Conservation (phyloP, 768 basidiomycete genomes). For the Leccinellum luteum region DNA sequence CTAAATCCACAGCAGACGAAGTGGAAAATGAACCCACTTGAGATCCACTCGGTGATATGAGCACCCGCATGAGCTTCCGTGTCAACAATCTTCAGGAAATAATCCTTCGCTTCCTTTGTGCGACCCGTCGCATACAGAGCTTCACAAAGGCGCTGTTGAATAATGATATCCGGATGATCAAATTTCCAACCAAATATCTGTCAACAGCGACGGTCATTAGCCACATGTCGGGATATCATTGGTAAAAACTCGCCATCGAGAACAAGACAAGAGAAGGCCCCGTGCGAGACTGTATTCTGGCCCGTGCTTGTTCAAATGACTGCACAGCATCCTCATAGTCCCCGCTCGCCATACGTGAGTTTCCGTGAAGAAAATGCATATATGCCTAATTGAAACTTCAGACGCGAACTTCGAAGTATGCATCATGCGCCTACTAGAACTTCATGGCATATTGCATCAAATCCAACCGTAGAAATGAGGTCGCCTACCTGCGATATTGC, state of each 20-base stretch:
- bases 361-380: neutral
- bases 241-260: neutral
- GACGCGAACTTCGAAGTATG: neutral
- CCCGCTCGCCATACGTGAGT: neutral
- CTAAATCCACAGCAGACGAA: neutral
- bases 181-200: neutral
- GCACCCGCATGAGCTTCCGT: too few species aligned
- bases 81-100: neutral
- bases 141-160: neutral
- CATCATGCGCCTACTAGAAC: neutral
- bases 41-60: neutral
- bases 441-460: neutral
- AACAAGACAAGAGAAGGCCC: neutral
- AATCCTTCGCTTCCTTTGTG: neutral
- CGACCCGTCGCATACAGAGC: neutral
- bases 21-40: neutral
- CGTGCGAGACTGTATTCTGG: neutral
- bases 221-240: too few species aligned
- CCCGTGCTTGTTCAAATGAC: neutral
- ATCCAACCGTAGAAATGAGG: neutral
- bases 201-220: neutral
- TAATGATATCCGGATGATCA: neutral
- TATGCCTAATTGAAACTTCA: neutral
- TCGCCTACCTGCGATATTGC: neutral
- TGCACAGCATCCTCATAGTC: neutral